phyloP scores from a whole-genome alignment of 306 rosid species.

The Cucumis melo region DNA sequence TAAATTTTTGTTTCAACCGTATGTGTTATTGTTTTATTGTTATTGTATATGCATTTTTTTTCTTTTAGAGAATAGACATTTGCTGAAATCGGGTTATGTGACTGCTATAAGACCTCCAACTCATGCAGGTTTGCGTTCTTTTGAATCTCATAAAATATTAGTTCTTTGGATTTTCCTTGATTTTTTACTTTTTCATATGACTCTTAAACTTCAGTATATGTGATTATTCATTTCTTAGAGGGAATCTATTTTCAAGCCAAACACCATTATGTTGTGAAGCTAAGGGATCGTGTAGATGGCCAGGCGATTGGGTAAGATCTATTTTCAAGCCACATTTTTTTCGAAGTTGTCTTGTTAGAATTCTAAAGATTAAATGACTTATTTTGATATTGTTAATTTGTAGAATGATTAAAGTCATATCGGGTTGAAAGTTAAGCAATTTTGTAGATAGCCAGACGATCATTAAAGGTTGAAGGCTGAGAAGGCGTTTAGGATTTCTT shows the following conservation, averaged over 20 bases:
- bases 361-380: too few species aligned
- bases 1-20: background rate
- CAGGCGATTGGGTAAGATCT: too few species aligned
- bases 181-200: background rate
- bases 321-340: too few species aligned
- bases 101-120: slow-evolving; percentile 96
- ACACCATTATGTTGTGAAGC: too few species aligned
- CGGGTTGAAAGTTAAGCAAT: too few species aligned
- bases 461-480: too few species aligned
- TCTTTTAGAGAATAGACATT: slow-evolving; percentile 35
- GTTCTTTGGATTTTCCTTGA: background rate
- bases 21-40: background rate
- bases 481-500: too few species aligned
- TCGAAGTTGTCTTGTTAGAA: too few species aligned
- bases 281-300: too few species aligned
- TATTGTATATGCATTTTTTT: background rate
- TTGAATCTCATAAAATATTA: background rate
- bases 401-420: too few species aligned
- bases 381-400: too few species aligned
- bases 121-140: slow-evolving; percentile 62
- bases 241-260: background rate
- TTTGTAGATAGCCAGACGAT: too few species aligned
- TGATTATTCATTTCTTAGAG: background rate
- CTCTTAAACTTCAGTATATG: background rate
- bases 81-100: slow-evolving; percentile 81